Percentiles rank a stretch among this genome's conserved stretches.
phyloP scores from a whole-genome alignment of 2,329 filamentous ascomycete genomes.

The Ascochyta koolunga region DNA sequence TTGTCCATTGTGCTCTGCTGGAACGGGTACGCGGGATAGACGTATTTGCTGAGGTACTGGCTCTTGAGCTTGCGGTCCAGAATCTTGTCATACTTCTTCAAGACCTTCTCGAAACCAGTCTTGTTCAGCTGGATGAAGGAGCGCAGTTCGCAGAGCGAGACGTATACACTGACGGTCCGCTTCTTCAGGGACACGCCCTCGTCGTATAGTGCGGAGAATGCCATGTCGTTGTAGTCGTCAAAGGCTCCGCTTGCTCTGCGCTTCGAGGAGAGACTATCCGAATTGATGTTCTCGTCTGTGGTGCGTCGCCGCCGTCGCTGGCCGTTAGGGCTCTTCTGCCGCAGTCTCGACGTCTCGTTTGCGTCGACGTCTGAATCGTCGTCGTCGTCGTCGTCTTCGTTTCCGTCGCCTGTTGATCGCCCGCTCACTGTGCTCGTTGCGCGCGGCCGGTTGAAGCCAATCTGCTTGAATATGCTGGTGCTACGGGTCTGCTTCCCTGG shows the following conservation, averaged over 20 bases:
- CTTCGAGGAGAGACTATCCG: conserved; percentile 64
- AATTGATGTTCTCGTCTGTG: conserved; percentile 61
- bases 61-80: conserved; percentile 80
- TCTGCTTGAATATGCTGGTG: conserved; percentile 55
- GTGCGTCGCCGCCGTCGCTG: conserved; percentile 30
- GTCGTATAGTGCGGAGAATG: conserved; percentile 71
- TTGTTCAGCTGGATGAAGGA: conserved; percentile 96
- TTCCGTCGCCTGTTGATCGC: conserved; percentile 44
- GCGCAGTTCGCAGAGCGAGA: conserved; percentile 91
- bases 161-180: conserved; percentile 83
- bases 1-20: conserved; percentile 70
- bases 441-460: conserved; percentile 51
- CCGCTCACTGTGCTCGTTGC: conserved; percentile 52
- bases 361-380: conserved; percentile 66
- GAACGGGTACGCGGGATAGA: conserved; percentile 84
- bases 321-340: conserved; percentile 48
- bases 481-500: conserved; percentile 50
- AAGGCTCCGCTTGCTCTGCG: conserved; percentile 70
- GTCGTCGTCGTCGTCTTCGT: conserved; percentile 62
- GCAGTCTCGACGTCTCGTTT: conserved; percentile 53
- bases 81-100: conserved; percentile 99
- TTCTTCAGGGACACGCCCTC: conserved; percentile 89
- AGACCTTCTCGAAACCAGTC: conserved; percentile 92
- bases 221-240: conserved; percentile 80
- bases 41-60: conserved; percentile 74